Evolutionary conservation across 2,329 filamentous ascomycete species (phyloP).

Genomic region (Cercospora canescens): DNA sequence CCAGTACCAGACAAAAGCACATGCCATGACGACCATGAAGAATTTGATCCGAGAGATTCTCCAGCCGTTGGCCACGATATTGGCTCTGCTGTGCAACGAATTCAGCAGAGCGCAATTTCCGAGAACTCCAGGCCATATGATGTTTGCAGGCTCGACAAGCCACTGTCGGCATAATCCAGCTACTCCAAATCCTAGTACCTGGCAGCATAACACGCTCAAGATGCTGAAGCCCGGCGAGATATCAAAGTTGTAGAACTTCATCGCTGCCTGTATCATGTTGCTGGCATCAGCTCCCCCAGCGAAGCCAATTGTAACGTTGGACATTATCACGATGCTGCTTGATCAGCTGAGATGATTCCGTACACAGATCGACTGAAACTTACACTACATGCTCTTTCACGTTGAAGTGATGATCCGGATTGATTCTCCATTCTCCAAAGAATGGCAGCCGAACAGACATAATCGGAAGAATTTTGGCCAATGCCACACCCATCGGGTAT

Average conservation of each 20-base stretch:
- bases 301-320: slow-evolving; percentile 55
- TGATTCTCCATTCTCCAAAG: slow-evolving; percentile 36
- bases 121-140: slow-evolving; percentile 89
- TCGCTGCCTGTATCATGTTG: slow-evolving; percentile 77
- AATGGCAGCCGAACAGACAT: slow-evolving; percentile 55
- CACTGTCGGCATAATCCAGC: slow-evolving; percentile 79
- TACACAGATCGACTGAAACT: slow-evolving; percentile 14
- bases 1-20: slow-evolving; percentile 72
- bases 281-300: slow-evolving; percentile 52
- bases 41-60: slow-evolving; percentile 79
- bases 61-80: slow-evolving; percentile 66
- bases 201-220: slow-evolving; percentile 79
- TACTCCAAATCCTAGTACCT: slow-evolving; percentile 83
- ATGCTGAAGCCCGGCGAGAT: slow-evolving; percentile 76
- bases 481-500: slow-evolving; percentile 77
- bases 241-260: slow-evolving; percentile 83
- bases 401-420: slow-evolving; percentile 32
- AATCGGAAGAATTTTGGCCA: slow-evolving; percentile 69
- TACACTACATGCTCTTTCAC: slow-evolving; percentile 38
- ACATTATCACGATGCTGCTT: slow-evolving; percentile 37
- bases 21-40: slow-evolving; percentile 72
- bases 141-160: slow-evolving; percentile 79
- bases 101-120: slow-evolving; percentile 90
- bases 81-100: slow-evolving; percentile 75
- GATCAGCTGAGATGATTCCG: neutral